Evolutionary conservation across 306 rosid species (phyloP).

Genomic region (Glycine tomentella): DNA sequence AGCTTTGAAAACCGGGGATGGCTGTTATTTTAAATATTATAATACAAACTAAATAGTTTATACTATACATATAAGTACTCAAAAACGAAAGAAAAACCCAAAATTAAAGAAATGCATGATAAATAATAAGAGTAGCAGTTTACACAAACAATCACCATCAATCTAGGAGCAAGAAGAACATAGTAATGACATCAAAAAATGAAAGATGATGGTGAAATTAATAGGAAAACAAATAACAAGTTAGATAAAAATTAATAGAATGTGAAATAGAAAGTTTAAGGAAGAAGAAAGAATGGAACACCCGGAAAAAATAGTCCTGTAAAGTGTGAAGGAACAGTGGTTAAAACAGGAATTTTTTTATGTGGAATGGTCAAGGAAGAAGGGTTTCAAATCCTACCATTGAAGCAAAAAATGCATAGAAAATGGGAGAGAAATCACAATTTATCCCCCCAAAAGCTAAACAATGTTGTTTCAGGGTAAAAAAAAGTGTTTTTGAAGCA

Average conservation of each 20-base stretch:
- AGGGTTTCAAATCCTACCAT: conserved; percentile 2
- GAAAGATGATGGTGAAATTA: neutral
- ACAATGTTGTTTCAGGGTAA: too few relatives aligned
- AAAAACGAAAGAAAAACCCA: too few relatives aligned
- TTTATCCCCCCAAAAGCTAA: too few relatives aligned
- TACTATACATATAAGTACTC: too few relatives aligned
- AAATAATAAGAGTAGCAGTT: too few relatives aligned
- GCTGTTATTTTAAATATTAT: neutral
- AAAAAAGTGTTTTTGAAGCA: too few relatives aligned
- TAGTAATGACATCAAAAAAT: neutral
- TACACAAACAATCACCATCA: neutral
- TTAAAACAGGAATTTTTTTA: neutral
- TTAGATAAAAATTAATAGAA: neutral
- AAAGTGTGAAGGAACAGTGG: neutral
- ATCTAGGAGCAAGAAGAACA: neutral
- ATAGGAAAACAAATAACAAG: neutral
- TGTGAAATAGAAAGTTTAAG: neutral
- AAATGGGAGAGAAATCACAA: too few relatives aligned
- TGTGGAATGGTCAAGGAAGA: neutral
- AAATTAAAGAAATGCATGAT: too few relatives aligned
- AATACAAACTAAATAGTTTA: too few relatives aligned
- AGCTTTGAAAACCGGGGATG: too few relatives aligned
- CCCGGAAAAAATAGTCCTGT: neutral
- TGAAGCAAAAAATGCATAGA: too few relatives aligned
- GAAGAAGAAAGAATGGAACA: neutral